Conservation (phyloP, 1,284 basidiomycete genomes). For the Leucoagaricus sp. region DNA sequence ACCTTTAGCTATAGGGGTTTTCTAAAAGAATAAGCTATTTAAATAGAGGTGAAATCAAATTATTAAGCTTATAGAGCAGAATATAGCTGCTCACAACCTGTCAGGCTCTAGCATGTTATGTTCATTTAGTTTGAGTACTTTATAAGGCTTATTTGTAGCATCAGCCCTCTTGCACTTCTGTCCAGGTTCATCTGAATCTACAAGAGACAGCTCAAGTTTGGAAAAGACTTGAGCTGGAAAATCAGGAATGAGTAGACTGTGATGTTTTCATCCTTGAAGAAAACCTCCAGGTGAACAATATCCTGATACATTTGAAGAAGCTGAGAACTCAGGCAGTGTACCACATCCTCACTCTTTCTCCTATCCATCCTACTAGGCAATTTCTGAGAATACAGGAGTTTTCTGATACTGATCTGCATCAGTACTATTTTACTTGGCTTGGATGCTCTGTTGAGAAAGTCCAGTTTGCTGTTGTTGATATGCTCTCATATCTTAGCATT, state of each 20-base stretch:
- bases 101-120: background rate
- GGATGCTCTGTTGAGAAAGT: no score
- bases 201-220: background rate
- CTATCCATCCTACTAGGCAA: no score
- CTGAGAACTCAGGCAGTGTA: no score
- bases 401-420: no score
- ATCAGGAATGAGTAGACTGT: constrained; percentile 65
- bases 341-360: no score
- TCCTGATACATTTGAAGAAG: no score
- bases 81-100: background rate
- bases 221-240: constrained; percentile 10
- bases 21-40: constrained; percentile 6
- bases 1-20: constrained; percentile 35
- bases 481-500: no score
- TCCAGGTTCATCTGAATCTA: background rate
- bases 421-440: no score
- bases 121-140: background rate
- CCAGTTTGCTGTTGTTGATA: no score
- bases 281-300: constrained; percentile 29
- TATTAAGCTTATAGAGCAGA: no score
- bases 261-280: constrained; percentile 67
- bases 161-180: constrained; percentile 17
- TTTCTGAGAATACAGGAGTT: no score
- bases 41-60: no score
- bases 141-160: background rate